phyloP scores from a whole-genome alignment of 148 eudicot species.

The Linanthus parryae region DNA sequence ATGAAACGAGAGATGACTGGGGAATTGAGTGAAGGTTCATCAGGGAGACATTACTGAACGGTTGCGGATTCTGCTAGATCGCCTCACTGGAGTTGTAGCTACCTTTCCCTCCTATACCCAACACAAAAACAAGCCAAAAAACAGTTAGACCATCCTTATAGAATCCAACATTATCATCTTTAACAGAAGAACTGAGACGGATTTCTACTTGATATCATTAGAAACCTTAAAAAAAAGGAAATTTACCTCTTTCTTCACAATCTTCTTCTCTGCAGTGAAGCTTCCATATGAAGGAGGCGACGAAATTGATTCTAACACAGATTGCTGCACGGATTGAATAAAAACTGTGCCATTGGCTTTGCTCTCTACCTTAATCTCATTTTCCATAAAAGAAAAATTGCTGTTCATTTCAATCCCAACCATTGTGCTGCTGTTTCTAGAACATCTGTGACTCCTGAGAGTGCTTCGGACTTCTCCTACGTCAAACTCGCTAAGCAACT shows the following conservation, averaged over 20 bases:
- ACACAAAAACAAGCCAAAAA: not conserved
- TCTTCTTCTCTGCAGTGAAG: constrained; percentile 23
- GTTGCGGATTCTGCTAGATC: constrained; percentile 45
- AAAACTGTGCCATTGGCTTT: constrained; percentile 2
- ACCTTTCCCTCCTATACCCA: constrained; percentile 12
- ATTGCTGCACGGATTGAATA: constrained; percentile 2
- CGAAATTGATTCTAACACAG: constrained; percentile 10
- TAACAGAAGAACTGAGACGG: not conserved
- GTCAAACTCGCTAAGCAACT: constrained; percentile 41
- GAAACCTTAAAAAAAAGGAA: not conserved
- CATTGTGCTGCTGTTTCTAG: not conserved
- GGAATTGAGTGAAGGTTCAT: too few relatives aligned
- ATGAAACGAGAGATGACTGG: too few relatives aligned
- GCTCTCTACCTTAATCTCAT: constrained; percentile 2
- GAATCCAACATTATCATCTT: not conserved
- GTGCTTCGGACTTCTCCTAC: constrained; percentile 25
- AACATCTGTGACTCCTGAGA: constrained; percentile 13
- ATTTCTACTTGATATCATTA: not conserved
- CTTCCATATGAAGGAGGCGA: constrained; percentile 34
- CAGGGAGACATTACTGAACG: constrained; percentile 46
- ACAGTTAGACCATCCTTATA: not conserved
- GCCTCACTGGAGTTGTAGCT: constrained; percentile 41
- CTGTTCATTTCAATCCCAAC: constrained; percentile 13
- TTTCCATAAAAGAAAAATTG: not conserved
- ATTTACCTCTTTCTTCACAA: constrained; percentile 29